Evolutionary conservation across 306 rosid species (phyloP).

Genomic region (Coriaria nepalensis): DNA sequence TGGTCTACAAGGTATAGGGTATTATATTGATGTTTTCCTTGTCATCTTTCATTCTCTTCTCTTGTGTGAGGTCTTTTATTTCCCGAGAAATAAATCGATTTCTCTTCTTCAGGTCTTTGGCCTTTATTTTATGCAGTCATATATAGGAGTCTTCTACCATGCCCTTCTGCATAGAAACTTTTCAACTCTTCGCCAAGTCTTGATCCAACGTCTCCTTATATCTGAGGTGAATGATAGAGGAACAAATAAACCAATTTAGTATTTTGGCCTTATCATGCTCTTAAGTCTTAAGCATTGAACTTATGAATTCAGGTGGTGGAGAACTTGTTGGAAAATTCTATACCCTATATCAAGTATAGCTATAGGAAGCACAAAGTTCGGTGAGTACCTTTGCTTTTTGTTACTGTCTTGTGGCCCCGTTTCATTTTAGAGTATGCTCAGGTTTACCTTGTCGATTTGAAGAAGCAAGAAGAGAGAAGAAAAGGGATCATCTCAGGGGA

Average conservation of each 20-base stretch:
- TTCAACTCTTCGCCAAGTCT: conserved; percentile 70
- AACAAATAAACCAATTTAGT: background rate
- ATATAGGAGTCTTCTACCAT: conserved; percentile 92
- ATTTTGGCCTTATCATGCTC: conserved; percentile 8
- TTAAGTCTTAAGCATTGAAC: conserved; percentile 11
- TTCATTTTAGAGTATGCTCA: conserved; percentile 2
- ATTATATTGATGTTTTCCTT: conserved; percentile 1
- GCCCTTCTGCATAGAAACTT: conserved; percentile 87
- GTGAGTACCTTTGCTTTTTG: conserved; percentile 31
- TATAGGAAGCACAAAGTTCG: conserved; percentile 62
- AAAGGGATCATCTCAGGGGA: conserved; percentile 45
- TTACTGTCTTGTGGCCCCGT: conserved; percentile 8
- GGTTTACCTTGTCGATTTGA: conserved; percentile 12
- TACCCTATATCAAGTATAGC: conserved; percentile 85
- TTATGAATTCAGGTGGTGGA: conserved; percentile 53
- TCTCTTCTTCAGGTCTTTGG: conserved; percentile 70
- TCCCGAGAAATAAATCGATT: conserved; percentile 13
- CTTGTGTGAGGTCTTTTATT: conserved; percentile 6
- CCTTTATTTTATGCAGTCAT: conserved; percentile 92
- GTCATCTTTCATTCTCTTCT: background rate
- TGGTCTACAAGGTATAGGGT: conserved; percentile 77
- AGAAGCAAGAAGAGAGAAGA: conserved; percentile 58
- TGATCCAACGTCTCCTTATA: conserved; percentile 83
- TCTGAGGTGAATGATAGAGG: conserved; percentile 47
- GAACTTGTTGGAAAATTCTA: conserved; percentile 72